Evolutionary conservation across 345 rosid genomes (phyloP).

Genomic region (Pelargonium nanum): DNA sequence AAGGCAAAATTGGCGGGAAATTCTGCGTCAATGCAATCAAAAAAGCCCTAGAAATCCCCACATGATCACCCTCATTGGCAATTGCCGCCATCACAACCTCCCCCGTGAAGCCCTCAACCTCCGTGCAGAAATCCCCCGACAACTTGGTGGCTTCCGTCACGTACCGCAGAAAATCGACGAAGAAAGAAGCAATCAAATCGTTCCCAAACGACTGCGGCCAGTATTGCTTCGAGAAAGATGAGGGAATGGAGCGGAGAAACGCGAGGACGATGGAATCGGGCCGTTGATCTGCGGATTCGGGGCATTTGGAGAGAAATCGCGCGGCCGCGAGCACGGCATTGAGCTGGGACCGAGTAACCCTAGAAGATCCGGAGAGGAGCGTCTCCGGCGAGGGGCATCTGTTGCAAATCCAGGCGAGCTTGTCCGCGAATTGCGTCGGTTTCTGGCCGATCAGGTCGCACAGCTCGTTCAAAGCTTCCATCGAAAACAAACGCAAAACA

Average conservation of each 20-base stretch:
- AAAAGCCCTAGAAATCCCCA: conserved; percentile 47
- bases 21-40: conserved; percentile 57
- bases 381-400: conserved; percentile 77
- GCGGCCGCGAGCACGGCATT: conserved; percentile 75
- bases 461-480: conserved; percentile 84
- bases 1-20: conserved; percentile 52
- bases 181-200: conserved; percentile 53
- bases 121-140: conserved; percentile 50
- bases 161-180: conserved; percentile 53
- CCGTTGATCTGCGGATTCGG: conserved; percentile 35
- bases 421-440: conserved; percentile 72
- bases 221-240: conserved; percentile 57
- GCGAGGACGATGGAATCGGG: conserved; percentile 53
- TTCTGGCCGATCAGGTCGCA: conserved; percentile 69
- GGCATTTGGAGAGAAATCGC: conserved; percentile 59
- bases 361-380: conserved; percentile 49
- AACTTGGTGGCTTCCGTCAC: conserved; percentile 36
- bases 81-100: conserved; percentile 52
- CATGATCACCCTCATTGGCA: conserved; percentile 24
- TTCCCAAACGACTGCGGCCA: conserved; percentile 75
- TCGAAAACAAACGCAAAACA: not conserved
- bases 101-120: conserved; percentile 58
- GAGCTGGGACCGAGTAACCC: conserved; percentile 82
- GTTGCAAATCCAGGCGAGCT: conserved; percentile 79
- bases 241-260: conserved; percentile 58